Evolutionary conservation across 306 rosid species (phyloP).

Genomic region (Vigna radiata): DNA sequence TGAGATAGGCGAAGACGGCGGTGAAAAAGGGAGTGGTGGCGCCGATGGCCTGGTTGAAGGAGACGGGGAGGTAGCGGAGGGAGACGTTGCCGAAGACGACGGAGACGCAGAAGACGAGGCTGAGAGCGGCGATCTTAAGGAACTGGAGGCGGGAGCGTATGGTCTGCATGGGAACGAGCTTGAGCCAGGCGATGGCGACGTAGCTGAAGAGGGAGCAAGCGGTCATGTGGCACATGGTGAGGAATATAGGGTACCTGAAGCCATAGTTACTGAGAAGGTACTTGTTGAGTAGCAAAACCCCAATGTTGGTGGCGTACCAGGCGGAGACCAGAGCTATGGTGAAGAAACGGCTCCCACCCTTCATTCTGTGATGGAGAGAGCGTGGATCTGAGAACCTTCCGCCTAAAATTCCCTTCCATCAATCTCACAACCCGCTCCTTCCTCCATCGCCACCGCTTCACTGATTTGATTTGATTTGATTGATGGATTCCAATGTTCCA

Average conservation of each 20-base stretch:
- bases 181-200: conserved; percentile 94
- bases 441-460: conserved; percentile 31
- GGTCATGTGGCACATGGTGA: conserved; percentile 99
- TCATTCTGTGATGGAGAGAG: conserved; percentile 43
- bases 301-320: conserved; percentile 98
- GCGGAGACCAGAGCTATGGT: conserved; percentile 80
- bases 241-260: conserved; percentile 97
- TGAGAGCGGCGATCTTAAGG: conserved; percentile 84
- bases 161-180: conserved; percentile 94
- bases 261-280: conserved; percentile 94
- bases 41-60: conserved; percentile 94
- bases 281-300: conserved; percentile 87
- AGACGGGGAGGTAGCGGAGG: conserved; percentile 85
- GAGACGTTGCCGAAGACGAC: conserved; percentile 97
- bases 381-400: conserved; percentile 48
- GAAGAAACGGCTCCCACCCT: conserved; percentile 75
- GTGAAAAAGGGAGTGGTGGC: conserved; percentile 99
- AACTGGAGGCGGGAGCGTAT: conserved; percentile 89
- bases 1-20: conserved; percentile 89
- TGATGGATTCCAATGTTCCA: neutral
- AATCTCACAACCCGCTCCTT: conserved; percentile 55
- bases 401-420: conserved; percentile 30
- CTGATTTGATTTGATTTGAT: too few species aligned
- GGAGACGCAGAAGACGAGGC: conserved; percentile 86
- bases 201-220: conserved; percentile 95